Conservation (phyloP, 1,284 basidiomycete species). For the Papiliotrema terrestris region DNA sequence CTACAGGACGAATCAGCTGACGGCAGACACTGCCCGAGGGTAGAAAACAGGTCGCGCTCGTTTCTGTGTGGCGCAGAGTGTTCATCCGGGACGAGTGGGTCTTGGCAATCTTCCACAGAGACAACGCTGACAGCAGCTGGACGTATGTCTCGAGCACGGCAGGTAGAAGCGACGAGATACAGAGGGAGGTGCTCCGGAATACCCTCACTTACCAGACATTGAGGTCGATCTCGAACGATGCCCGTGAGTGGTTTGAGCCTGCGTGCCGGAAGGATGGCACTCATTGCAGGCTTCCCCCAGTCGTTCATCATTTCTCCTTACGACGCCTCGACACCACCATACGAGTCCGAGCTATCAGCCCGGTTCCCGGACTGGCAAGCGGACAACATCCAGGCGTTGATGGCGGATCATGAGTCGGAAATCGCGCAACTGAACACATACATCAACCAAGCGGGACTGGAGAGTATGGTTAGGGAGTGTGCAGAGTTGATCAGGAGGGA, state of each 20-base stretch:
- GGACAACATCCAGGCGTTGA: slow-evolving; percentile 35
- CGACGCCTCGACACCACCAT: slow-evolving; percentile 31
- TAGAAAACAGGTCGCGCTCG: slow-evolving; percentile 64
- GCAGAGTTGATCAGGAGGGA: slow-evolving; percentile 33
- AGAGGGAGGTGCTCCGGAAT: slow-evolving; percentile 24
- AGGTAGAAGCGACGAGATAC: slow-evolving; percentile 42
- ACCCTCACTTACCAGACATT: slow-evolving; percentile 38
- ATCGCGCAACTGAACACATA: slow-evolving; percentile 31
- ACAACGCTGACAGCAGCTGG: slow-evolving; percentile 27
- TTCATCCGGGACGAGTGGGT: slow-evolving; percentile 82
- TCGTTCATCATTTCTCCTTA: slow-evolving; percentile 33
- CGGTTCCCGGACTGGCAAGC: slow-evolving; percentile 35
- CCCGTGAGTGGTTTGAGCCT: neutral
- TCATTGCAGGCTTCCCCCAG: slow-evolving; percentile 20
- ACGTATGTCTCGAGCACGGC: slow-evolving; percentile 32
- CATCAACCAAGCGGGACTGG: slow-evolving; percentile 27
- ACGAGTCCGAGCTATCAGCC: slow-evolving; percentile 36
- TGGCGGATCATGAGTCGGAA: slow-evolving; percentile 40
- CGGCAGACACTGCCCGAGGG: slow-evolving; percentile 64
- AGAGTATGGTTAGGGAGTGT: slow-evolving; percentile 31
- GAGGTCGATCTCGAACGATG: slow-evolving; percentile 13
- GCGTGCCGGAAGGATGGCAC: neutral
- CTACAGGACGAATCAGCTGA: neutral
- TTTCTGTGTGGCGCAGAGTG: slow-evolving; percentile 77
- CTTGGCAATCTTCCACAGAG: neutral